Conservation (phyloP, 2,329 filamentous ascomycete genomes). For the Microsporum canis region DNA sequence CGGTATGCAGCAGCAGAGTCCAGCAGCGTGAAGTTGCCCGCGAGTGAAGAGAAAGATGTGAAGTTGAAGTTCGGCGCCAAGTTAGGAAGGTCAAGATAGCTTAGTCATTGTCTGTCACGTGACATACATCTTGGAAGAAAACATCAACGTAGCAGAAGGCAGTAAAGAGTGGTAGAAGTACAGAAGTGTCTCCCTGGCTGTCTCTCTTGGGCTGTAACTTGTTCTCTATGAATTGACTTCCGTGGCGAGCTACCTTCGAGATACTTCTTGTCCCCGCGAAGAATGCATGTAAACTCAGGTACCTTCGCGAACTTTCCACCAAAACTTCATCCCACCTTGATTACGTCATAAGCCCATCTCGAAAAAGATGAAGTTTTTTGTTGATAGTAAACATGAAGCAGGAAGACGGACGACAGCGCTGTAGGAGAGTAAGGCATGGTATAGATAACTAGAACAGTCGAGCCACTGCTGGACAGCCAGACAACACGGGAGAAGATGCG, state of each 20-base stretch:
- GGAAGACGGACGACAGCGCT: not conserved
- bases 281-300: not conserved
- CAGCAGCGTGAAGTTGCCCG: too few relatives aligned
- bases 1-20: not conserved
- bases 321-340: conserved; percentile 5
- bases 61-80: not conserved
- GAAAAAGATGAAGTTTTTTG: not conserved
- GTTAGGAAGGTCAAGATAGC: not conserved
- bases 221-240: too few relatives aligned
- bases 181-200: too few relatives aligned
- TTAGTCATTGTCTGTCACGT: too few relatives aligned
- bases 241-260: not conserved
- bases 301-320: conserved; percentile 1
- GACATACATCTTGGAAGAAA: too few relatives aligned
- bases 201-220: too few relatives aligned
- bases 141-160: too few relatives aligned
- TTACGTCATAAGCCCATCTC: conserved; percentile 7
- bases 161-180: too few relatives aligned
- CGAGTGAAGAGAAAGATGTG: too few relatives aligned
- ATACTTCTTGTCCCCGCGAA: not conserved
- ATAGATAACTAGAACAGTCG: not conserved
- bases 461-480: not conserved
- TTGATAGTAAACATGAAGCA: not conserved
- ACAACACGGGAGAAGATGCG: not conserved
- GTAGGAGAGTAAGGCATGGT: not conserved